Conservation (phyloP, 1,139 yeast genomes). For the Suhomyces bribrorum region DNA sequence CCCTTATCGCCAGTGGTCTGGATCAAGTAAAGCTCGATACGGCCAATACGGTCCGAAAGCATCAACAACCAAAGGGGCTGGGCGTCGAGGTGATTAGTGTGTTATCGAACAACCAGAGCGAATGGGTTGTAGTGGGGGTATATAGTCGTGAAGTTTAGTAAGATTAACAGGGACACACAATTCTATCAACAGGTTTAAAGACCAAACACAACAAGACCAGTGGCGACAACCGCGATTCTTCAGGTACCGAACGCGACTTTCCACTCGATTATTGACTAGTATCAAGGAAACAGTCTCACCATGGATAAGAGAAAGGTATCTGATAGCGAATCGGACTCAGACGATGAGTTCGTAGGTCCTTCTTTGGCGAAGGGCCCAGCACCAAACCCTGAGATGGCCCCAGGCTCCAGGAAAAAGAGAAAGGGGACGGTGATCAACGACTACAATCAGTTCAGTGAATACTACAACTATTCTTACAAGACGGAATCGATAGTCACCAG, state of each 20-base stretch:
- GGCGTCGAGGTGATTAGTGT: too few species aligned
- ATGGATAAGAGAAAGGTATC: background rate
- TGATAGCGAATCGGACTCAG: conserved; percentile 5
- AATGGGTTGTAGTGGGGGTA: too few species aligned
- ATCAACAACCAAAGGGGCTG: too few species aligned
- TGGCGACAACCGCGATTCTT: background rate
- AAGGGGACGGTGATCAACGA: conserved; percentile 3
- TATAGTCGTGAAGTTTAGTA: too few species aligned
- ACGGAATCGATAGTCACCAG: conserved; percentile 13
- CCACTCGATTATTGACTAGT: too few species aligned
- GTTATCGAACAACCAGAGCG: too few species aligned
- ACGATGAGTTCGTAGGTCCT: conserved; percentile 11
- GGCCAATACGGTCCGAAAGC: background rate
- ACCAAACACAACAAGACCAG: too few species aligned
- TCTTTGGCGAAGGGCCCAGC: conserved; percentile 2
- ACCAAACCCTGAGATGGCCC: background rate
- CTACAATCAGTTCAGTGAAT: conserved; percentile 5
- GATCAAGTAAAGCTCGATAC: conserved; percentile 3
- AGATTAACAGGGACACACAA: too few species aligned
- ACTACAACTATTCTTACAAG: conserved; percentile 14
- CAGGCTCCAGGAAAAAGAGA: background rate
- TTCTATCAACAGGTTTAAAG: too few species aligned
- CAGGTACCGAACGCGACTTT: too few species aligned
- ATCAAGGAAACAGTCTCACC: too few species aligned
- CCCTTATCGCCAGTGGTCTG: conserved; percentile 4